Percentiles rank a stretch among this genome's conserved stretches.
phyloP scores from a whole-genome alignment of 116 monocot genomes.

The Trichopus zeylanicus region DNA sequence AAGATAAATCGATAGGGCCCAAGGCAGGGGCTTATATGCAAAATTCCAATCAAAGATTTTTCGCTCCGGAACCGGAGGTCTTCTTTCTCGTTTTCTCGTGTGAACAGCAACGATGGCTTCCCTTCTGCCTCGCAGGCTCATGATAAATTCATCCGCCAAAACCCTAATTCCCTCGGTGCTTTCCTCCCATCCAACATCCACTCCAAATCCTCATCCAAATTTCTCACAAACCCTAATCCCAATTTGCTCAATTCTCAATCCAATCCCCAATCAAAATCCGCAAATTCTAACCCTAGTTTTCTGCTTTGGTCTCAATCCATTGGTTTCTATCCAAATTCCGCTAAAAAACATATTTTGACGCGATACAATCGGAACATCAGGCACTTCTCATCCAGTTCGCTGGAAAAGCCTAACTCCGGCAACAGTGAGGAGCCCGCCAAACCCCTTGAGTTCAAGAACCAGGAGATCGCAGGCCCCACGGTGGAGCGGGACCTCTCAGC shows the following conservation, averaged over 20 bases:
- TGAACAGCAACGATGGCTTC: conserved; percentile 12
- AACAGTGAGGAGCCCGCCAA: not conserved
- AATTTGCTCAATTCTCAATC: conserved; percentile 3
- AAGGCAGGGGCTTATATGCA: too few relatives aligned
- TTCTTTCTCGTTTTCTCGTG: not conserved
- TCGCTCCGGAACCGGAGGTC: not conserved
- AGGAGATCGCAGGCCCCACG: conserved; percentile 89
- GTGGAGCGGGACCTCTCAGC: conserved; percentile 80
- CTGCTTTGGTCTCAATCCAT: not conserved
- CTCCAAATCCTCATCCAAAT: not conserved
- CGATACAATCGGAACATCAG: not conserved
- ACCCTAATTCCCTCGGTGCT: not conserved
- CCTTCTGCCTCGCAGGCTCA: conserved; percentile 14
- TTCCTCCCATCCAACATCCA: not conserved
- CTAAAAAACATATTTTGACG: not conserved
- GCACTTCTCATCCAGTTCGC: conserved; percentile 12
- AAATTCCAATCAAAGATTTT: not conserved
- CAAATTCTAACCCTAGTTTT: not conserved
- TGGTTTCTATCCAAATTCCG: not conserved
- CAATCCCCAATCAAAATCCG: not conserved
- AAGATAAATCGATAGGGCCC: too few relatives aligned
- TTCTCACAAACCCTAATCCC: not conserved
- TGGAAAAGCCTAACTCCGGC: conserved; percentile 1
- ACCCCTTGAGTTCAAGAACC: conserved; percentile 39
- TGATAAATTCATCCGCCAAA: too few relatives aligned